Evolutionary conservation across 495 filamentous ascomycete genomes (phyloP), one percentile per base, ranked within the genome.

Genomic region (Penicillium crystallinum): DNA sequence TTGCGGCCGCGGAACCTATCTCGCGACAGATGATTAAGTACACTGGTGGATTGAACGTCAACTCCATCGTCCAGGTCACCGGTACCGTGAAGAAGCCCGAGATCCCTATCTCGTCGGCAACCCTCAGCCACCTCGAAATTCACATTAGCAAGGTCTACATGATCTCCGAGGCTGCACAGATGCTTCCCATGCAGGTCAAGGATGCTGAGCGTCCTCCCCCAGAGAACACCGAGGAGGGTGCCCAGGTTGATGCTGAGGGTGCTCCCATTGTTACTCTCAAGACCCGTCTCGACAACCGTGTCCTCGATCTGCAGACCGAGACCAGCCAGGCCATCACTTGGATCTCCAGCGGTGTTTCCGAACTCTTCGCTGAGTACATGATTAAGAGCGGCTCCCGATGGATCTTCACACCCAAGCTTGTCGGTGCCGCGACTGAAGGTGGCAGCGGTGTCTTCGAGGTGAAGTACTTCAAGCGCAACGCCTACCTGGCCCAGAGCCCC

Each of bases 381-480:
- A 71, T 84, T 53, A 73, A 79, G 49, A 82, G 82, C 40, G 81
- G 85, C 15, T 96, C 95, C 64, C 86, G 86, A 54, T 88, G 91
- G 73, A 91, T 95, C 65, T 89, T 93, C 61, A 87, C 90, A 1
- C 89, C 91, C 29, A 92, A 90, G 69, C 73, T 98, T 39, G 92
- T 92, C 50, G 89, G 85, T 40, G 89, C 90, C 25, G 90, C 93
- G 11, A 93, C 90, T 0, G 93, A 98, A 64, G 93, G 93, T 62
- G 93, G 93, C 56, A 87, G 88, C 50, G 91, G 90, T 61, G 91
- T 97, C 17, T 98, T 98, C 74, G 82, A 89, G 55, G 77, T 97
- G 43, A 83, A 89, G 37, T 98, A 98, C 71, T 97, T 97, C 69
- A 88, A 86, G 56, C 78, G 85, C 53, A 83, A 86, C 43, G 91